Conservation (phyloP, 2,329 filamentous ascomycete genomes). For the Emmonsia crescens region DNA sequence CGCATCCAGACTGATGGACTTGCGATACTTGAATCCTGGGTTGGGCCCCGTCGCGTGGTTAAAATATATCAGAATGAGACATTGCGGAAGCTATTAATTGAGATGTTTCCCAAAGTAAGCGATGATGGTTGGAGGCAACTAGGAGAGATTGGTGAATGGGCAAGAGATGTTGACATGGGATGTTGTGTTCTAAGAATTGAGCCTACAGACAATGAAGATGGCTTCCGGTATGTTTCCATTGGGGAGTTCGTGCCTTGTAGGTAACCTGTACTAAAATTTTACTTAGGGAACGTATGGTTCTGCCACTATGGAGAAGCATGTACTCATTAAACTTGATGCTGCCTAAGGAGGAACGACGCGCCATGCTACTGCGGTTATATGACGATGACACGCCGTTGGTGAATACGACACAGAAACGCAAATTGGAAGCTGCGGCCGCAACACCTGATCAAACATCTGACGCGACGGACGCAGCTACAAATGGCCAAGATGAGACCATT, state of each 20-base stretch:
- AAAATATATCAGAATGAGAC: conserved; percentile 67
- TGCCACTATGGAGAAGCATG: conserved; percentile 89
- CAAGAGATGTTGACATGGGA: conserved; percentile 71
- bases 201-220: conserved; percentile 53
- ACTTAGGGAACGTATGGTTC: conserved; percentile 62
- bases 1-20: conserved; percentile 92
- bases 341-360: conserved; percentile 88
- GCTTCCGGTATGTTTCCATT: conserved; percentile 37
- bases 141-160: conserved; percentile 76
- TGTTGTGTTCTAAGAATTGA: conserved; percentile 84
- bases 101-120: conserved; percentile 91
- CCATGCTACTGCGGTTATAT: conserved; percentile 83
- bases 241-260: conserved; percentile 9
- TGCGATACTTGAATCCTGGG: conserved; percentile 80
- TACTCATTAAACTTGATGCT: conserved; percentile 93
- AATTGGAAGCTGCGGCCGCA: conserved; percentile 12
- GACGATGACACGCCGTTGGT: conserved; percentile 79
- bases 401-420: conserved; percentile 41
- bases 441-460: conserved; percentile 4
- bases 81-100: conserved; percentile 68
- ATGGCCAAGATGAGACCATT: not conserved
- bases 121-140: conserved; percentile 63
- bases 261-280: conserved; percentile 8
- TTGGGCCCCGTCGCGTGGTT: conserved; percentile 67
- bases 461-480: not conserved